Evolutionary conservation across 306 rosid species (phyloP), one percentile per base, ranked within the genome.

Genomic region (Lathyrus tuberosus): DNA sequence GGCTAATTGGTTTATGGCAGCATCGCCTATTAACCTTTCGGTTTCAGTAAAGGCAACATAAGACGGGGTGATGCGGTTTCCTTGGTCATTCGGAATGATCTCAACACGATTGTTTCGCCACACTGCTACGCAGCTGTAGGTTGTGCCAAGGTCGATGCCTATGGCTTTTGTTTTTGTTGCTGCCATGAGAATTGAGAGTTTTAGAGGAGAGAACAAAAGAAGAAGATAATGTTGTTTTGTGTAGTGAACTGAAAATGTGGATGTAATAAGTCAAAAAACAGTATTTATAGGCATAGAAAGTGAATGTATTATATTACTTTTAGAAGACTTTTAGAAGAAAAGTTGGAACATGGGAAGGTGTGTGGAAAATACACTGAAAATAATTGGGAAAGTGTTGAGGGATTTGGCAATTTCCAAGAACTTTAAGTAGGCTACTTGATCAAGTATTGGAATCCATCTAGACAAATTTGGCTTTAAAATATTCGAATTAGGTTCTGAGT

Each of bases 111-210:
- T 78, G 71, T 69, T 30, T 5, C 70, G 82, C 85, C 85, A 81
- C 44, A 69, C 82, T 1, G 71, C 85, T 0, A 81, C 76, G 24
- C 85, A 81, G 64, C 77, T 77, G 12, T 77, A 77, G 74, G 77
- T 77, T 20, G 85, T 81, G 58, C 85, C 85, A 13, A 81, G 76
- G 67, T 81, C 85, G 2, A 81, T 81, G 28, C 82, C 82, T 44
- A 81, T 81, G 62, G 82, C 85, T 67, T 81, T 78, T 9, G 7
- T 65, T 41, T 28, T 49, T 5, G 8, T 51, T 31, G 71, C 43
- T 20, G 82, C 68, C 85, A 82, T 82, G 51, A 43, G 17, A 30
- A 10, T 35, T 43, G 31, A 20, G 62, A 20, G 13, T 48, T 67
- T 37, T 48, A 8, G n/a, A n/a, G n/a, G 43, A 42, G 14, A 65